Percentiles rank a stretch among this genome's conserved stretches.
Evolutionary conservation across 148 eudicot genomes (phyloP).

Genomic region (Persicaria maculosa): DNA sequence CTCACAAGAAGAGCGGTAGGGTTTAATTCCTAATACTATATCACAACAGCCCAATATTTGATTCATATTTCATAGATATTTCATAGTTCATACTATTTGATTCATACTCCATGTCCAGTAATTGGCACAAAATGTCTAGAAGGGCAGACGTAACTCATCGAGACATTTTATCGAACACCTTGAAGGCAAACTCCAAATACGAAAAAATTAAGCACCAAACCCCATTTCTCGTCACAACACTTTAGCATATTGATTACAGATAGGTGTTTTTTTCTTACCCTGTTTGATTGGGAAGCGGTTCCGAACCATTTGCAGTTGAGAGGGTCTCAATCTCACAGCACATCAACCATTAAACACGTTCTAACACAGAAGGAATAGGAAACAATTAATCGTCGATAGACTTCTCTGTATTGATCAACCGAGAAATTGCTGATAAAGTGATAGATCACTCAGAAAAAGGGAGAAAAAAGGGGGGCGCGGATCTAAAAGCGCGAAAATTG

Average conservation of each 20-base stretch:
- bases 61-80: not conserved
- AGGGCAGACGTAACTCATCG: not conserved
- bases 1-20: not conserved
- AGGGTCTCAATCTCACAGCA: not conserved
- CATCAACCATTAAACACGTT: not conserved
- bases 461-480: no score
- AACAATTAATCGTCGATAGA: no score
- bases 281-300: constrained; percentile 35
- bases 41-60: not conserved
- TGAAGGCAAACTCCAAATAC: constrained; percentile 16
- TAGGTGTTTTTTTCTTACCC: constrained; percentile 22
- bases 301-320: constrained; percentile 40
- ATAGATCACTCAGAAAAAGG: no score
- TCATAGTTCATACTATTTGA: not conserved
- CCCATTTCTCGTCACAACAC: not conserved
- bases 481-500: no score
- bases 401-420: not conserved
- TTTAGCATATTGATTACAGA: not conserved
- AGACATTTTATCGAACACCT: constrained; percentile 42
- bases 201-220: not conserved
- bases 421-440: not conserved
- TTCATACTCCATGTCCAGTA: not conserved
- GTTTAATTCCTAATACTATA: not conserved
- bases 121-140: not conserved
- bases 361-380: not conserved